Evolutionary conservation across 306 rosid genomes (phyloP).

Genomic region (Malus fusca): DNA sequence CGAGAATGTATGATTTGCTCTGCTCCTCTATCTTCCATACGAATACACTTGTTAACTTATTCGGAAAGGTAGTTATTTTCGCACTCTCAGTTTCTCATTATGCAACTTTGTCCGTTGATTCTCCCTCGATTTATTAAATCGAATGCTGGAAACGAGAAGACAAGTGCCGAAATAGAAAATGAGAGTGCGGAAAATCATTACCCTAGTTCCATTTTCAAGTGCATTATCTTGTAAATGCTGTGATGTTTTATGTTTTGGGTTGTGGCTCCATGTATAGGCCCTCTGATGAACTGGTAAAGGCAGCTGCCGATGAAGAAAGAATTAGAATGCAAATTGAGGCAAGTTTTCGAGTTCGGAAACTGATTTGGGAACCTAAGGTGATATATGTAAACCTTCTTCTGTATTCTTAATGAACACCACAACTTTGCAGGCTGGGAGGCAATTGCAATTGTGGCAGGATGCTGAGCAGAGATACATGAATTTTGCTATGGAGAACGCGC

Average conservation of each 20-base stretch:
- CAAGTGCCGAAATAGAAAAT: background rate
- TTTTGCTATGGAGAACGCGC: slow-evolving; percentile 7
- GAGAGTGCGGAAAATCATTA: background rate
- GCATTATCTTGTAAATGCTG: background rate
- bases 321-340: slow-evolving; percentile 2
- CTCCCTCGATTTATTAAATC: background rate
- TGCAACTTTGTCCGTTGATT: background rate
- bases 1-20: background rate
- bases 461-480: slow-evolving; percentile 1
- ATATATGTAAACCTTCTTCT: background rate
- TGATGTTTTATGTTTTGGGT: background rate
- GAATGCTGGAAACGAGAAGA: background rate
- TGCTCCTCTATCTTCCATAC: background rate
- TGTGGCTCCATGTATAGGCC: background rate
- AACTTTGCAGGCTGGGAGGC: slow-evolving; percentile 10
- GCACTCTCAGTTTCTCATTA: background rate
- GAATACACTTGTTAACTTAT: background rate
- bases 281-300: background rate
- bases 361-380: background rate
- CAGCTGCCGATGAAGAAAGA: background rate
- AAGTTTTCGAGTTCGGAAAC: background rate
- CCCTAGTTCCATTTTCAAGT: background rate
- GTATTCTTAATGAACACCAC: background rate
- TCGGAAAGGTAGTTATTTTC: background rate
- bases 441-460: background rate